Evolutionary conservation across 352 stramenopile species (phyloP).

Genomic region (Thalassiosira livingstoniorum): DNA sequence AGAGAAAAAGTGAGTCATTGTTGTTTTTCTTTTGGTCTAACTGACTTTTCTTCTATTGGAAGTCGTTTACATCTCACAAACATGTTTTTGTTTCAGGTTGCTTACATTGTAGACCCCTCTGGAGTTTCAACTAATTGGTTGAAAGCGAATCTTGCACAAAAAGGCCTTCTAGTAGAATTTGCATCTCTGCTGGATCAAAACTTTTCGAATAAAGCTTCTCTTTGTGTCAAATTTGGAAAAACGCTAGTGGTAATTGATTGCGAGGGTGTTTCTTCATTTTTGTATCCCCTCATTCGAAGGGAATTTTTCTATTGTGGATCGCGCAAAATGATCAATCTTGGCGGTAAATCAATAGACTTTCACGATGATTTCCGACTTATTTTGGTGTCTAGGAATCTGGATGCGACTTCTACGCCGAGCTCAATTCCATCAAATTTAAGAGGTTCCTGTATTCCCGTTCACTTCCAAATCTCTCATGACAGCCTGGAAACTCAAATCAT

Average conservation of each 20-base stretch:
- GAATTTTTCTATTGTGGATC: conserved; percentile 92
- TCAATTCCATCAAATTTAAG: too few relatives aligned
- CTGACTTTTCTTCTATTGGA: conserved; percentile 1
- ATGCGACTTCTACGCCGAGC: conserved; percentile 89
- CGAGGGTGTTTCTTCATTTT: conserved; percentile 91
- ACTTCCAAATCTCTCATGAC: conserved; percentile 95
- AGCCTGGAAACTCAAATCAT: conserved; percentile 93
- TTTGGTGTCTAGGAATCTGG: conserved; percentile 91
- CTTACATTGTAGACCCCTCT: conserved; percentile 95
- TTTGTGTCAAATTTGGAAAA: conserved; percentile 95
- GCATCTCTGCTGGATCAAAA: conserved; percentile 89
- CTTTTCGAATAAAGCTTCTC: conserved; percentile 92
- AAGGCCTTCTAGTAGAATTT: conserved; percentile 46
- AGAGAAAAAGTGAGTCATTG: not conserved
- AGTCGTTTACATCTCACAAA: not conserved
- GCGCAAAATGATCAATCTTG: conserved; percentile 90
- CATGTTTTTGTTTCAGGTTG: conserved; percentile 81
- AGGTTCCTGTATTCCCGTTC: conserved; percentile 92
- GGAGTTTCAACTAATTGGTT: conserved; percentile 91
- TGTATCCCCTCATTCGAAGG: conserved; percentile 92
- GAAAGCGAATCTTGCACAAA: conserved; percentile 90
- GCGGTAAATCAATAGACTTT: conserved; percentile 94
- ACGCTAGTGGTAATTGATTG: conserved; percentile 93
- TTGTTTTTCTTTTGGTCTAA: conserved; percentile 1
- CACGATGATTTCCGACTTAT: conserved; percentile 94